Conservation (phyloP, 257 asterid species). For the Thymus mandschuricus region DNA sequence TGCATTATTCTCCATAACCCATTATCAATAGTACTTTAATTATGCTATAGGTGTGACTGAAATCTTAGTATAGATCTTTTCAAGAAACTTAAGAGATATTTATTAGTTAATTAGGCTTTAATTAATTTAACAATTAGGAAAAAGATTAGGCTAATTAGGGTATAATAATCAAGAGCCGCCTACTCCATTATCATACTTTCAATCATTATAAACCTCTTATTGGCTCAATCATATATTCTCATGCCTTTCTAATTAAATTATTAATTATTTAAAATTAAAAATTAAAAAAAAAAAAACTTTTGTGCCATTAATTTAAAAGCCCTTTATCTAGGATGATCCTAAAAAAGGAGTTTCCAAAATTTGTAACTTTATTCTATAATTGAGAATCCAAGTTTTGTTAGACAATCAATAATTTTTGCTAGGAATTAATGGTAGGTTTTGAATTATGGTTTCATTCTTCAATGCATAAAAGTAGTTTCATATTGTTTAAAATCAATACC, state of each 20-base stretch:
- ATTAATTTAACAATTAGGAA: too few species aligned
- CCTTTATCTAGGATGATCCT: not conserved
- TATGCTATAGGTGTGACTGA: slow-evolving; percentile 9
- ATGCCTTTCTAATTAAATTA: not conserved
- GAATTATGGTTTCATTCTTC: not conserved
- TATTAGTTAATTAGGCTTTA: not conserved
- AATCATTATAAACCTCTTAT: slow-evolving; percentile 1
- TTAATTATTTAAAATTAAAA: not conserved
- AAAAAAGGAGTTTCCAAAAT: not conserved
- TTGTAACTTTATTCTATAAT: slow-evolving; percentile 5
- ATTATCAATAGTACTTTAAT: slow-evolving; percentile 8
- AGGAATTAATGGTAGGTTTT: not conserved
- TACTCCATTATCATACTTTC: slow-evolving; percentile 36
- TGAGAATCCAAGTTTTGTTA: not conserved
- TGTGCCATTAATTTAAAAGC: not conserved
- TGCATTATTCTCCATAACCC: slow-evolving; percentile 22
- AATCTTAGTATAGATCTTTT: slow-evolving; percentile 9
- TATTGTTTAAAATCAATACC: too few species aligned
- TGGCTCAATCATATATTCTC: slow-evolving; percentile 20
- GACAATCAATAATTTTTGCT: not conserved
- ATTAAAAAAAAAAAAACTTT: not conserved
- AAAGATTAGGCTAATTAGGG: slow-evolving; percentile 21
- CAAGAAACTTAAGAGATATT: not conserved
- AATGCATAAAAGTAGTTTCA: not conserved
- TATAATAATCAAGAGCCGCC: slow-evolving; percentile 34